These are phyloP conservation scores for Myotisia sp. DNA, from an alignment of 2,329 filamentous ascomycete species.

Conservation along the genomic window DNA sequence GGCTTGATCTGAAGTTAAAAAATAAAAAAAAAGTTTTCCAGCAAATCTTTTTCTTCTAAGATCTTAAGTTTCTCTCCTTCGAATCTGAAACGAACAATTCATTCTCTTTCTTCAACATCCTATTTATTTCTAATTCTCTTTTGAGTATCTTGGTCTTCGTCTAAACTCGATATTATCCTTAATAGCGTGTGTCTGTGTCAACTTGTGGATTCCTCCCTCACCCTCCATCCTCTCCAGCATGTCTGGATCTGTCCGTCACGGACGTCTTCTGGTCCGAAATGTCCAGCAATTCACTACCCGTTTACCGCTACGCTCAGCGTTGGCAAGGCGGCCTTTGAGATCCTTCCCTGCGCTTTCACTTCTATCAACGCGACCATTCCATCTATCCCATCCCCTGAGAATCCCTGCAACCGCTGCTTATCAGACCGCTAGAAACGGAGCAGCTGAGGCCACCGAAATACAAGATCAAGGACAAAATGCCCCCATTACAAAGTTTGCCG, in stretches of 20 bases:
- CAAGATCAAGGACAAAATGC: conserved; percentile 10
- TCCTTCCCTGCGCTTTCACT: conserved; percentile 12
- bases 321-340: conserved; percentile 16
- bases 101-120: too few species aligned
- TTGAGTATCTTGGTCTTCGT: too few species aligned
- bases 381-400: conserved; percentile 18
- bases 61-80: too few species aligned
- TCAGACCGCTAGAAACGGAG: conserved; percentile 12
- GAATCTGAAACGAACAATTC: too few species aligned
- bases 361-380: conserved; percentile 17
- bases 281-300: conserved; percentile 21
- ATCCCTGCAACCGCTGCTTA: conserved; percentile 17
- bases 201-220: too few species aligned
- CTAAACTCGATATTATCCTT: too few species aligned
- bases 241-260: conserved; percentile 27
- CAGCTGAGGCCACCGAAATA: conserved; percentile 10
- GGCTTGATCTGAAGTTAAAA: too few species aligned
- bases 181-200: too few species aligned
- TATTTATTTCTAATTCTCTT: too few species aligned
- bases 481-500: conserved; percentile 27
- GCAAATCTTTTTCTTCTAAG: too few species aligned
- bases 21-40: too few species aligned
- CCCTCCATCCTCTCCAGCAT: too few species aligned
- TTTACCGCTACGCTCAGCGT: conserved; percentile 17
- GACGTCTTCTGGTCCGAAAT: conserved; percentile 24